Conservation (phyloP, 257 asterid species). For the Anisodus acutangulus region DNA sequence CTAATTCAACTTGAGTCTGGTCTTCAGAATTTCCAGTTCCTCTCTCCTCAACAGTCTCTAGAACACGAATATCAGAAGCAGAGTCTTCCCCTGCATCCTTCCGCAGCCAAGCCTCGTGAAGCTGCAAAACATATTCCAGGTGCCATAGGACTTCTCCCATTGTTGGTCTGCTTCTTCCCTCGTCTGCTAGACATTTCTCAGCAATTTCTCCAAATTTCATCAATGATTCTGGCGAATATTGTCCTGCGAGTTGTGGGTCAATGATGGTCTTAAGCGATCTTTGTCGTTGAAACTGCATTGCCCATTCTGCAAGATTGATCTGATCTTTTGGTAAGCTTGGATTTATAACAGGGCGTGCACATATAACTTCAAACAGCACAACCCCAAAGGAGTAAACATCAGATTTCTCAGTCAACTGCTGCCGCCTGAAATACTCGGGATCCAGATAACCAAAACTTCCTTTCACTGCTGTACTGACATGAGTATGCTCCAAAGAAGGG, state of each 20-base stretch:
- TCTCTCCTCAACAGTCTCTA: slow-evolving; percentile 42
- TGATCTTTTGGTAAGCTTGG: slow-evolving; percentile 78
- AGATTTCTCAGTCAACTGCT: slow-evolving; percentile 82
- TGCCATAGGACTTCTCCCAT: slow-evolving; percentile 91
- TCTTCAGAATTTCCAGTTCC: slow-evolving; percentile 33
- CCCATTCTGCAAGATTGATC: slow-evolving; percentile 93
- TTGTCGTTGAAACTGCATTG: slow-evolving; percentile 69
- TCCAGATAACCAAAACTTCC: slow-evolving; percentile 92
- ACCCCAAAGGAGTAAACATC: slow-evolving; percentile 93
- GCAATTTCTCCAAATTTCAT: slow-evolving; percentile 72
- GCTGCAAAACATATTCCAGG: slow-evolving; percentile 76
- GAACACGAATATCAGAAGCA: slow-evolving; percentile 30
- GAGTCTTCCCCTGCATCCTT: slow-evolving; percentile 48
- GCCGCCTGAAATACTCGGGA: slow-evolving; percentile 83
- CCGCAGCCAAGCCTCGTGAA: slow-evolving; percentile 74
- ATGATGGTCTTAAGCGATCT: slow-evolving; percentile 61
- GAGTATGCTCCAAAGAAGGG: slow-evolving; percentile 83
- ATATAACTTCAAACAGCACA: slow-evolving; percentile 72
- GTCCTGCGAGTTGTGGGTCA: slow-evolving; percentile 55
- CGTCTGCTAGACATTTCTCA: slow-evolving; percentile 83
- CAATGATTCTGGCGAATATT: slow-evolving; percentile 60
- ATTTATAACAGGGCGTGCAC: slow-evolving; percentile 78
- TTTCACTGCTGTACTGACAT: slow-evolving; percentile 89
- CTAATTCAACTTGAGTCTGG: slow-evolving; percentile 26
- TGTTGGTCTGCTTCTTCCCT: slow-evolving; percentile 79